phyloP scores from a whole-genome alignment of 768 basidiomycete genomes.

The Amanita phalloides region DNA sequence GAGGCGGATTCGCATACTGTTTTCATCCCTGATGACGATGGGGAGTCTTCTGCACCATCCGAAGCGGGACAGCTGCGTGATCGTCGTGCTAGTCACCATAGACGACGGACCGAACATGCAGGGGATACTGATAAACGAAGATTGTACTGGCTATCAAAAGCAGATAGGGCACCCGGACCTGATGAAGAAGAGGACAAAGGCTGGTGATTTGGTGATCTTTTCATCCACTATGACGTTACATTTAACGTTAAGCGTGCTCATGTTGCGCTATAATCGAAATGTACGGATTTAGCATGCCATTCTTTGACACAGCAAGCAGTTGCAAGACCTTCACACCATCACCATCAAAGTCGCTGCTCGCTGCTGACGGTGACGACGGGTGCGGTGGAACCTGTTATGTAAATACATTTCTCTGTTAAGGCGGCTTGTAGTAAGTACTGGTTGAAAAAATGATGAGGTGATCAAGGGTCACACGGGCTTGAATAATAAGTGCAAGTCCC shows the following conservation, averaged over 20 bases:
- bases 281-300: too few relatives aligned
- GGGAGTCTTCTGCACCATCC: conserved; percentile 14
- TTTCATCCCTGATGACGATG: conserved; percentile 42
- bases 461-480: conserved; percentile 3
- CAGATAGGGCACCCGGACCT: conserved; percentile 18
- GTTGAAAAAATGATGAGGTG: conserved; percentile 1
- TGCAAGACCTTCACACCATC: too few relatives aligned
- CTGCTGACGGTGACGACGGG: too few relatives aligned
- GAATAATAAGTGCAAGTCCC: background rate
- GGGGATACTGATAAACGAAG: conserved; percentile 27
- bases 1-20: conserved; percentile 29
- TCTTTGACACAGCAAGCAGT: too few relatives aligned
- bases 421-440: too few relatives aligned
- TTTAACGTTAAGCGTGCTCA: too few relatives aligned
- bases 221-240: too few relatives aligned
- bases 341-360: too few relatives aligned
- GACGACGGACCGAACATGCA: conserved; percentile 5
- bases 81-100: background rate
- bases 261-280: too few relatives aligned
- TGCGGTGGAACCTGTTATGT: too few relatives aligned
- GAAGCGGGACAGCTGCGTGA: conserved; percentile 13
- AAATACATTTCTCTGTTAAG: too few relatives aligned
- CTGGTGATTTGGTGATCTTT: background rate
- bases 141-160: conserved; percentile 53
- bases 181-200: conserved; percentile 14